Evolutionary conservation across 805 yeast genomes (phyloP).

Genomic region (Spathaspora hagerdaliae): DNA sequence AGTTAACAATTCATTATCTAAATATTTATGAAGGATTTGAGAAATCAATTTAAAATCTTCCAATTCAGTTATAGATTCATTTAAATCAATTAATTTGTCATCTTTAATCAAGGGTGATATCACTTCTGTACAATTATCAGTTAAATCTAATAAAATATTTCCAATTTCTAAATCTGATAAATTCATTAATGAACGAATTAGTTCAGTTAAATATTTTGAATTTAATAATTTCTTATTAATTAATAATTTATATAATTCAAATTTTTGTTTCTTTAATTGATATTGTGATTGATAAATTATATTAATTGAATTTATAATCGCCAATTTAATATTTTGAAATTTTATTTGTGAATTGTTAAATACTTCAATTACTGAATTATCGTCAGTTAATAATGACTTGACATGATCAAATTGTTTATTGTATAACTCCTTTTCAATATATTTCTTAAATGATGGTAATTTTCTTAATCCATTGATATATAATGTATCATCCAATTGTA

Average conservation of each 20-base stretch:
- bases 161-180: slow-evolving; percentile 2
- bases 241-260: slow-evolving; percentile 28
- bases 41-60: slow-evolving; percentile 1
- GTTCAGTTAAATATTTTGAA: slow-evolving; percentile 20
- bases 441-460: slow-evolving; percentile 33
- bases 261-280: slow-evolving; percentile 16
- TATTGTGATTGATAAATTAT: slow-evolving; percentile 17
- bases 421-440: slow-evolving; percentile 22
- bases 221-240: slow-evolving; percentile 24
- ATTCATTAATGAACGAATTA: slow-evolving; percentile 12
- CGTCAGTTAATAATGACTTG: slow-evolving; percentile 6
- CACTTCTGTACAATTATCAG: slow-evolving; percentile 2
- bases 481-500: slow-evolving; percentile 2
- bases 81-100: slow-evolving; percentile 1
- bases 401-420: slow-evolving; percentile 5
- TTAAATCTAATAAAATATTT: not conserved
- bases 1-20: slow-evolving; percentile 5
- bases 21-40: slow-evolving; percentile 1
- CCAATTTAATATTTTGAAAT: slow-evolving; percentile 21
- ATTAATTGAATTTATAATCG: slow-evolving; percentile 23
- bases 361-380: slow-evolving; percentile 7
- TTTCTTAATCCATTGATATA: slow-evolving; percentile 24
- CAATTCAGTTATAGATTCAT: not conserved
- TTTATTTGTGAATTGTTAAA: slow-evolving; percentile 12
- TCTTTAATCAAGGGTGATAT: slow-evolving; percentile 9